Percentiles rank a stretch among this genome's conserved stretches.
phyloP scores from a whole-genome alignment of 768 basidiomycete genomes.

The Tulasnella sp. region DNA sequence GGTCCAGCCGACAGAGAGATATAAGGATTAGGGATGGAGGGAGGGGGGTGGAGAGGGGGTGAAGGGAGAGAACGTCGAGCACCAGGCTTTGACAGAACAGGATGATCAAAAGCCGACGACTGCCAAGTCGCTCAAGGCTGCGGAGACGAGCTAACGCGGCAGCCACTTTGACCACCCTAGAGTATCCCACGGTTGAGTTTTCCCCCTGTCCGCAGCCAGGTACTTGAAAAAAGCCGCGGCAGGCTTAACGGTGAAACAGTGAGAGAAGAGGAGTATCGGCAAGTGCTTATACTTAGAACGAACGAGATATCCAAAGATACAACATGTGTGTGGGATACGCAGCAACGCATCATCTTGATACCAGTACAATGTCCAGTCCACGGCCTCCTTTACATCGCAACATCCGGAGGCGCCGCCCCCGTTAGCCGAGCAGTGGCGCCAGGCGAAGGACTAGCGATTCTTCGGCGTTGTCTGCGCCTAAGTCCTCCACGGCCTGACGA shows the following conservation, averaged over 20 bases:
- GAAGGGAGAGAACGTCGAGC: conserved; percentile 13
- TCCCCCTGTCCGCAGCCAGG: not conserved
- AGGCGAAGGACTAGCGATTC: conserved; percentile 33
- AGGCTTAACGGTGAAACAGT: not conserved
- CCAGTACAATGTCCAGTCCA: not conserved
- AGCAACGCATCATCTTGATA: not conserved
- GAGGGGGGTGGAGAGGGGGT: not conserved
- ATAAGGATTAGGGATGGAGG: conserved; percentile 3
- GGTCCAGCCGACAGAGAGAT: conserved; percentile 7
- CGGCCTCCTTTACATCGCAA: conserved; percentile 14
- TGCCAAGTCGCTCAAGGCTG: conserved; percentile 17
- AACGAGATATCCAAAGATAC: not conserved
- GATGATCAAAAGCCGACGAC: conserved; percentile 13
- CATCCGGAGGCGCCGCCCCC: not conserved
- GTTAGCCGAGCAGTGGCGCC: conserved; percentile 11
- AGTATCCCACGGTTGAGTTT: not conserved
- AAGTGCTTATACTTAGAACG: conserved; percentile 9
- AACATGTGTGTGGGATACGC: not conserved
- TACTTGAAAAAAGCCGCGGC: not conserved
- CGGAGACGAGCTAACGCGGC: not conserved
- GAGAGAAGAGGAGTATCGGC: not conserved
- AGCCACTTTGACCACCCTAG: not conserved
- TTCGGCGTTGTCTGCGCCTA: conserved; percentile 25
- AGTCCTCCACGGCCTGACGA: conserved; percentile 3
- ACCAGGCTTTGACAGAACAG: conserved; percentile 11